phyloP scores from a whole-genome alignment of 805 yeast species.

The Soucietia sequanensis region DNA sequence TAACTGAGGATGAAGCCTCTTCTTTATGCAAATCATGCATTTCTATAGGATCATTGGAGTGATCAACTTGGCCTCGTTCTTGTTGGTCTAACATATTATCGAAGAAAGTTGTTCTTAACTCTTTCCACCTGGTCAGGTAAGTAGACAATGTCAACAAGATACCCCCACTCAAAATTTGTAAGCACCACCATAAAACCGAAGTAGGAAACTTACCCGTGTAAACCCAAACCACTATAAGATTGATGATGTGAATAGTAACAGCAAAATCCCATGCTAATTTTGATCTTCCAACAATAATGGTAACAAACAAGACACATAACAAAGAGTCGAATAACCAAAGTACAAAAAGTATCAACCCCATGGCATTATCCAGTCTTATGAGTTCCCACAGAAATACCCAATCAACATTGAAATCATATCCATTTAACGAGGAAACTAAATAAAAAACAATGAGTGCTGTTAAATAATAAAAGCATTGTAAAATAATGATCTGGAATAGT shows the following conservation, averaged over 20 bases:
- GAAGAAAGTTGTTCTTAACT: conserved; percentile 83
- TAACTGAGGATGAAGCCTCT: no score
- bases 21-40: conserved; percentile 20
- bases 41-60: conserved; percentile 14
- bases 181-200: conserved; percentile 77
- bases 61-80: conserved; percentile 41
- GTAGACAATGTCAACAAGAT: conserved; percentile 80
- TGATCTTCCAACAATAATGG: conserved; percentile 86
- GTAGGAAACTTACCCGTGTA: conserved; percentile 68
- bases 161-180: conserved; percentile 67
- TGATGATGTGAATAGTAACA: conserved; percentile 82
- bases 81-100: conserved; percentile 70
- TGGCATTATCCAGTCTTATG: conserved; percentile 69
- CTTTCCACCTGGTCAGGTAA: conserved; percentile 90
- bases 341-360: conserved; percentile 71
- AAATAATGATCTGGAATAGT: conserved; percentile 63
- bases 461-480: conserved; percentile 77
- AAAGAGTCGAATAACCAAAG: conserved; percentile 85
- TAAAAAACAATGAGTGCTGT: conserved; percentile 68
- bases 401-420: conserved; percentile 61
- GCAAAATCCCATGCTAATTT: conserved; percentile 97
- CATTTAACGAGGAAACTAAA: conserved; percentile 64
- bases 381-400: conserved; percentile 84
- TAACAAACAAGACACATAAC: conserved; percentile 79
- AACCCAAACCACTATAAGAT: conserved; percentile 66